Conservation (phyloP, 148 eudicot genomes). For the Chenopodium formosanum region DNA sequence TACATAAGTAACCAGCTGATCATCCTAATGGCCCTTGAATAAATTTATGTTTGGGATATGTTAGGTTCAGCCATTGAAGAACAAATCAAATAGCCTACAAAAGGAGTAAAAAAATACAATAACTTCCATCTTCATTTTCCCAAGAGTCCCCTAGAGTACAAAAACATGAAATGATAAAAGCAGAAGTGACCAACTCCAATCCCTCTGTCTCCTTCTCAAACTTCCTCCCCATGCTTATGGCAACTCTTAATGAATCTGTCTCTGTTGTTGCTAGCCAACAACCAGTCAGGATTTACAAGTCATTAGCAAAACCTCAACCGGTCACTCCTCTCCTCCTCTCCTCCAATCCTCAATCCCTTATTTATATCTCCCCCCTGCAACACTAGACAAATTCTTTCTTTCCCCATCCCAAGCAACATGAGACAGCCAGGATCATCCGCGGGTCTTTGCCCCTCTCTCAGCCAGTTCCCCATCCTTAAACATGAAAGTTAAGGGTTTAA, state of each 20-base stretch:
- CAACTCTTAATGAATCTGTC: not conserved
- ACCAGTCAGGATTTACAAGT: not conserved
- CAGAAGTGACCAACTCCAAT: not conserved
- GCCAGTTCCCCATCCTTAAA: not conserved
- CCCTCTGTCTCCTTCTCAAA: not conserved
- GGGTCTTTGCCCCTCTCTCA: not conserved
- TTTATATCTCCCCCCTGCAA: not conserved
- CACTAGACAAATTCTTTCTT: not conserved
- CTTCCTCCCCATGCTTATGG: not conserved
- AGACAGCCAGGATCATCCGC: slow-evolving; percentile 1
- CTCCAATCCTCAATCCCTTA: not conserved
- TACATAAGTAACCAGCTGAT: not conserved
- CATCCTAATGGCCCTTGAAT: not conserved
- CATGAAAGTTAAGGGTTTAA: not conserved
- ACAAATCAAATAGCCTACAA: not conserved
- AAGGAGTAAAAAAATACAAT: not conserved
- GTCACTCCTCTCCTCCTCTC: not conserved
- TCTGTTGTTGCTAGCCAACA: not conserved
- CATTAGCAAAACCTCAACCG: not conserved
- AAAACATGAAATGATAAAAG: not conserved
- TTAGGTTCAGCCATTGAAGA: not conserved
- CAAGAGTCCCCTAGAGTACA: not conserved
- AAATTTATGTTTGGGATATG: not conserved
- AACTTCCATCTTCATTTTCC: not conserved
- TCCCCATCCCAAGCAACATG: not conserved